Evolutionary conservation across 2,329 filamentous ascomycete genomes (phyloP), one percentile per base, ranked within the genome.

Genomic region (Aotearoamyces nothofagi): DNA sequence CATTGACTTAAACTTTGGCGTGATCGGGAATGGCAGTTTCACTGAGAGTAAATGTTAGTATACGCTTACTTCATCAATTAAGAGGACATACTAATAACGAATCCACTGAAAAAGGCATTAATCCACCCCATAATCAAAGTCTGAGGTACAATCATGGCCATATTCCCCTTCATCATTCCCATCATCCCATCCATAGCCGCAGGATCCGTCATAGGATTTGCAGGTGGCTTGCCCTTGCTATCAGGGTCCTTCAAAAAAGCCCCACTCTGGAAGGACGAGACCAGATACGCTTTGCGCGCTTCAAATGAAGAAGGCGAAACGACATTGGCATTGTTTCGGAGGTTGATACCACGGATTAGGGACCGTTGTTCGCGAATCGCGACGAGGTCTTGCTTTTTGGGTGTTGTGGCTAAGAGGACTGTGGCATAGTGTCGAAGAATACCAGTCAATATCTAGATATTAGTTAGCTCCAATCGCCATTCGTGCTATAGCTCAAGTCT

Each of bases 81-180:
- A n/a, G n/a, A n/a, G 24, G 24, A 64, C 73, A 47, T 63, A 92
- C 83, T 83, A 38, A 98, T 94, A 26, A 98, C 90, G 50, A 94
- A 98, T 17, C 90, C 90, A 29, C 83, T 92, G 48, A 98, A 98
- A 52, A 96, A 98, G 0, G 90, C 86, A 58, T 98, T 98, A 53
- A 98, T 96, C 90, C 90, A 98, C 41, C 87, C 90, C 90, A 98
- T 98, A 43, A 98, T 98, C 51, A 98, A 58, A 5, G 86, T 96
- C 56, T 98, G 93, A 27, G 90, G 90, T 33, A 98, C 83, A 62
- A 98, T 96, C 90, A 96, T 98, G 39, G 90, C 87, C 80, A 98
- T 93, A 52, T 98, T 93, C 33, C 86, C 86, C 69, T 98, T 98
- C 82, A 98, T 92, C 83, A 93, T 93, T 42, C 90, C 87, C 90